These are phyloP conservation scores for Dunaliella primolecta DNA, from an alignment of 139 green algal genomes.

Conservation along the genomic window DNA sequence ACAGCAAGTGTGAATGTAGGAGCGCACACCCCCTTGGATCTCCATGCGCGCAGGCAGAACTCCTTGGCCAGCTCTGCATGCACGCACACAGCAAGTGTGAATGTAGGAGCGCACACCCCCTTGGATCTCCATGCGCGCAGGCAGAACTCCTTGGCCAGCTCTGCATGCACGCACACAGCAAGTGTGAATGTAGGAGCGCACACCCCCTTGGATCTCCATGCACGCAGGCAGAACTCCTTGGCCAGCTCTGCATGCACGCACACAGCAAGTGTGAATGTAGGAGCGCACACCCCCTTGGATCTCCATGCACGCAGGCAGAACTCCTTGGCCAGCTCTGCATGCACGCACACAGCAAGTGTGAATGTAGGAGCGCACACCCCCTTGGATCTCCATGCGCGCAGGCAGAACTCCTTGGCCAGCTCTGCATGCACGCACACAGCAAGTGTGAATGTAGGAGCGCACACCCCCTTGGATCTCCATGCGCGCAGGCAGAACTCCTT, in stretches of 20 bases:
- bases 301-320: conserved; percentile 44
- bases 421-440: conserved; percentile 9
- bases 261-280: not conserved
- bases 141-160: conserved; percentile 36
- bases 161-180: conserved; percentile 6
- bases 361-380: conserved; percentile 17
- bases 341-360: not conserved
- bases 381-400: conserved; percentile 40
- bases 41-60: conserved; percentile 46
- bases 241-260: conserved; percentile 25
- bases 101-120: conserved; percentile 14
- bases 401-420: conserved; percentile 34
- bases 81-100: not conserved
- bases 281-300: conserved; percentile 24
- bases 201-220: conserved; percentile 33
- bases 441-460: not conserved
- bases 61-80: conserved; percentile 28
- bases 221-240: conserved; percentile 32
- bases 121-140: conserved; percentile 40
- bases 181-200: conserved; percentile 12
- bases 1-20: not conserved
- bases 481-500: conserved; percentile 35
- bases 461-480: conserved; percentile 36
- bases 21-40: conserved; percentile 24
- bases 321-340: conserved; percentile 27